phyloP scores from a whole-genome alignment of 306 rosid species.

The Vigna trinervia region DNA sequence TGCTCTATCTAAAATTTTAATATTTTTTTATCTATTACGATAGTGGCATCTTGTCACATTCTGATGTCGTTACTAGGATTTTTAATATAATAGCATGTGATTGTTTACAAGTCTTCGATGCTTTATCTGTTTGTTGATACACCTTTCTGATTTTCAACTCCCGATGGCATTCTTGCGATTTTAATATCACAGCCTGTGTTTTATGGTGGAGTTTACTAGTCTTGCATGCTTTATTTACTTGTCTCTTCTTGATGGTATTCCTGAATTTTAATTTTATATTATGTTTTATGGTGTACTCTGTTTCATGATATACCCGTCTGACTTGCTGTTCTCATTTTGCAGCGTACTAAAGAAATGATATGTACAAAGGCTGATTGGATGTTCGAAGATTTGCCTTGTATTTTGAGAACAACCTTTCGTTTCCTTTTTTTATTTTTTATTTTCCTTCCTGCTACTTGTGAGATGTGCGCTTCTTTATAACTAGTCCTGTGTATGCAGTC shows the following conservation, averaged over 20 bases:
- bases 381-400: slow-evolving; percentile 45
- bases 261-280: neutral
- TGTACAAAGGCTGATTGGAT: slow-evolving; percentile 34
- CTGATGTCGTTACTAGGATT: neutral
- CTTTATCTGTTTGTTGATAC: slow-evolving; percentile 31
- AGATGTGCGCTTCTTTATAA: slow-evolving; percentile 26
- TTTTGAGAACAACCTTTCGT: slow-evolving; percentile 38
- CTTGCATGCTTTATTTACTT: neutral
- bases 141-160: slow-evolving; percentile 32
- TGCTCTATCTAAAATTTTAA: neutral
- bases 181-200: slow-evolving; percentile 8
- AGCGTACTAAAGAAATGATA: slow-evolving; percentile 93
- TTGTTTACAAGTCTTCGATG: neutral
- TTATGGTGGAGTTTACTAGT: neutral
- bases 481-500: slow-evolving; percentile 32
- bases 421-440: slow-evolving; percentile 16
- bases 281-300: slow-evolving; percentile 15
- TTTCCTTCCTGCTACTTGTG: slow-evolving; percentile 31
- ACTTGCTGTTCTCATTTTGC: slow-evolving; percentile 47
- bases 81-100: slow-evolving; percentile 1
- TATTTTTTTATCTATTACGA: neutral
- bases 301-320: slow-evolving; percentile 33
- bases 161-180: neutral
- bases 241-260: neutral
- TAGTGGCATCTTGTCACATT: neutral